These are phyloP conservation scores for Cytospora mali DNA, from an alignment of 2,329 filamentous ascomycete genomes.

Conservation along the genomic window DNA sequence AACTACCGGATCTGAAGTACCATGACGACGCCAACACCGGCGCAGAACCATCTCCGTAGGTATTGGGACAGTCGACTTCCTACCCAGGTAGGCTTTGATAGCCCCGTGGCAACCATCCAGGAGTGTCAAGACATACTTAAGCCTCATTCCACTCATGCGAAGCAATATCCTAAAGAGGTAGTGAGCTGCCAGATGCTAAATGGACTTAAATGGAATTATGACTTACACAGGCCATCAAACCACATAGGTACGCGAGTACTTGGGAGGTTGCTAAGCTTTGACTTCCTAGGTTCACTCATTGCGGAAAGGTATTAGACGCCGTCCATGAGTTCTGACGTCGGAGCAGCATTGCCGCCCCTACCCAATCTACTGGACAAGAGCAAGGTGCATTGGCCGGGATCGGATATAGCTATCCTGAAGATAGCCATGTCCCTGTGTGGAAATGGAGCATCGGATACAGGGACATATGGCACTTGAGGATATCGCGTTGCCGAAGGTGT, in stretches of 20 bases:
- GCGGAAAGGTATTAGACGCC: background rate
- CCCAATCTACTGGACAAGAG: background rate
- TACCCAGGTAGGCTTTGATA: background rate
- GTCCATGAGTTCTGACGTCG: background rate
- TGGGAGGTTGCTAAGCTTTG: no score
- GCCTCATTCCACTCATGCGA: slow-evolving; percentile 32
- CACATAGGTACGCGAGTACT: background rate
- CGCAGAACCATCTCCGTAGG: no score
- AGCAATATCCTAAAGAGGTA: slow-evolving; percentile 36
- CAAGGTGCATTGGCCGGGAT: background rate
- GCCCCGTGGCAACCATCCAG: background rate
- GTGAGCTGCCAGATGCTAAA: slow-evolving; percentile 30
- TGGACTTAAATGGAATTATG: background rate
- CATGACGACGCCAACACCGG: no score
- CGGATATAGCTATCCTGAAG: background rate
- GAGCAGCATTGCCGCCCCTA: background rate
- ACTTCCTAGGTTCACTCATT: slow-evolving; percentile 3
- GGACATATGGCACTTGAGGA: background rate
- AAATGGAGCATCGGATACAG: background rate
- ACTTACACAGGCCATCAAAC: background rate
- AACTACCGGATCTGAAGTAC: no score
- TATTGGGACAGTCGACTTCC: no score
- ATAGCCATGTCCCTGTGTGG: background rate
- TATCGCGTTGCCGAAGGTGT: background rate
- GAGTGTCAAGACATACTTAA: background rate